Percentiles rank a stretch among this genome's conserved stretches.
Evolutionary conservation across 768 basidiomycete genomes (phyloP).

Genomic region (Pulveroboletus sp.): DNA sequence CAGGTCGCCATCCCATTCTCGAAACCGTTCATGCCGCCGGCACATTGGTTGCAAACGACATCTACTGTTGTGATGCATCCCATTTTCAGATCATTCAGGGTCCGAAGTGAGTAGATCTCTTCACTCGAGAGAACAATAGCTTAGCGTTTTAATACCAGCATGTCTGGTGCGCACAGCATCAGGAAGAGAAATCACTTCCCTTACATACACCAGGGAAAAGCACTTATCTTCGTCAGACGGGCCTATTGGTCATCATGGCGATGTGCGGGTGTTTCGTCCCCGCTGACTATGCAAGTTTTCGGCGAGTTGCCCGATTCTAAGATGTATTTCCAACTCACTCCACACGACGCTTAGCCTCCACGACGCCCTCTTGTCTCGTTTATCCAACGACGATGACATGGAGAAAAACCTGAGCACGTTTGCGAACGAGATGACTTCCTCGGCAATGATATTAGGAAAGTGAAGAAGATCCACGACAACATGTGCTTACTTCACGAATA

Average conservation of each 20-base stretch:
- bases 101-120: slow-evolving; percentile 58
- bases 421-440: slow-evolving; percentile 89
- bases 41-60: slow-evolving; percentile 82
- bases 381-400: slow-evolving; percentile 93
- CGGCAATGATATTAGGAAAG: slow-evolving; percentile 84
- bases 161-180: slow-evolving; percentile 44
- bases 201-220: slow-evolving; percentile 63
- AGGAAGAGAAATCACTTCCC: background rate
- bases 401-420: slow-evolving; percentile 92
- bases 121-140: background rate
- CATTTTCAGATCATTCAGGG: slow-evolving; percentile 91
- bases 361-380: slow-evolving; percentile 76
- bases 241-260: slow-evolving; percentile 77
- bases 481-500: slow-evolving; percentile 20
- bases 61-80: slow-evolving; percentile 80
- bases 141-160: slow-evolving; percentile 35
- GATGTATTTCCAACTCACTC: too few species aligned
- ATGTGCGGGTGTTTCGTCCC: slow-evolving; percentile 92
- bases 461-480: background rate
- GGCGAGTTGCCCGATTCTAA: slow-evolving; percentile 34
- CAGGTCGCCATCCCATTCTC: slow-evolving; percentile 83
- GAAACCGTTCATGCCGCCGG: slow-evolving; percentile 68
- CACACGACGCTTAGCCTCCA: slow-evolving; percentile 72
- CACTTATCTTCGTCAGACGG: slow-evolving; percentile 87
- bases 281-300: slow-evolving; percentile 89